Evolutionary conservation across 163 green algal genomes (phyloP), one percentile per base, ranked within the genome.

Genomic region (Trebouxia gelatinosa): DNA sequence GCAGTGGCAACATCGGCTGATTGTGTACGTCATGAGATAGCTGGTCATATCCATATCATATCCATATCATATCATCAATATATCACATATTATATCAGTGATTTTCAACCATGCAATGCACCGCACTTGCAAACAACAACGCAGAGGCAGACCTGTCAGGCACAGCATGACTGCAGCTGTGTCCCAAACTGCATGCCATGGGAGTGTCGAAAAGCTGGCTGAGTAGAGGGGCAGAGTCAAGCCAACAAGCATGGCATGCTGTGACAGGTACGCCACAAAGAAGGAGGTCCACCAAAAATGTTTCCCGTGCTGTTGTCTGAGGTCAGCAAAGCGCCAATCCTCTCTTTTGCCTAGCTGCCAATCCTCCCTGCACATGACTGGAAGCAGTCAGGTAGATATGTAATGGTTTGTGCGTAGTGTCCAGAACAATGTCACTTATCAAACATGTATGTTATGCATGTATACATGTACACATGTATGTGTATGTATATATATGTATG

Each of bases 291-390:
- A 81, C 40, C 43, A 76, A 39, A 39, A 62, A 58, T 82, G 51
- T 1, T 57, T 32, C 51, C 79, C 70, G 29, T 76, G 68, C 11
- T 65, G 51, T 35, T 64, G 62, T 2, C 77, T 66, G 82, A 93
- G 84, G 54, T 89, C 82, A 21, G 81, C 79, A 66, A 88, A 93
- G 28, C 88, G 84, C 88, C 87, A 93, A 81, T 93, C 89, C 71
- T 93, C 88, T 19, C 87, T 76, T 9, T 80, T 81, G 29, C 89
- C 89, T 48, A 90, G 65, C 65, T 87, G 80, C 87, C 85, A 93
- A 46, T 83, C 78, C 70, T 93, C 89, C 75, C 89, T 87, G 78
- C 48, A 76, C 4, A 9, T 2, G 4, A 59, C 29, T 58, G n/a
- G n/a, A n/a, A n/a, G n/a, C n/a, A n/a, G n/a, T n/a, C n/a, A n/a